phyloP scores from a whole-genome alignment of 768 basidiomycete genomes.

The Lactifluus volemus region DNA sequence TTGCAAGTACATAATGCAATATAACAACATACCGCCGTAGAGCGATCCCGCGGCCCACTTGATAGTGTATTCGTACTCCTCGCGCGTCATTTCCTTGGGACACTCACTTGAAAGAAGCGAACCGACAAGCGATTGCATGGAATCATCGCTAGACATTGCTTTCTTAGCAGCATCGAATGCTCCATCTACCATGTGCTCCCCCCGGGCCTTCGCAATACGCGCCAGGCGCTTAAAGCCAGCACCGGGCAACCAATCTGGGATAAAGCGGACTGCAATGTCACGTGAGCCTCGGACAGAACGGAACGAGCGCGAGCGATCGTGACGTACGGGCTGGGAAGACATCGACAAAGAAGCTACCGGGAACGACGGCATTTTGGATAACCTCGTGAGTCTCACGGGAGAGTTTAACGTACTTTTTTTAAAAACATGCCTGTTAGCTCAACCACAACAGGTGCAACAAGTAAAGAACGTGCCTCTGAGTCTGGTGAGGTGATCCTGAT shows the following conservation, averaged over 20 bases:
- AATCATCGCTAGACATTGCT: constrained; percentile 14
- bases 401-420: constrained; percentile 12
- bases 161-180: constrained; percentile 14
- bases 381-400: constrained; percentile 18
- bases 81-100: constrained; percentile 18
- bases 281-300: constrained; percentile 3
- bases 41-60: constrained; percentile 20
- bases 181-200: constrained; percentile 15
- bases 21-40: constrained; percentile 12
- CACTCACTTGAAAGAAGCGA: constrained; percentile 9
- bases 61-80: constrained; percentile 18
- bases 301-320: background rate
- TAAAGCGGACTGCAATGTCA: constrained; percentile 12
- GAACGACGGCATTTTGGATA: constrained; percentile 18
- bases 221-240: constrained; percentile 21
- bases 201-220: constrained; percentile 12
- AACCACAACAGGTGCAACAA: background rate
- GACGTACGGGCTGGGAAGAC: constrained; percentile 15
- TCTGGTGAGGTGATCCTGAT: constrained; percentile 15
- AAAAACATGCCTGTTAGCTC: background rate
- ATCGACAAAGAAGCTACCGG: constrained; percentile 19
- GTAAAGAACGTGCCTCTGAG: constrained; percentile 5
- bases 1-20: background rate
- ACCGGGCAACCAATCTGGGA: constrained; percentile 20
- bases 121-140: constrained; percentile 17